Conservation (phyloP, 1,284 basidiomycete species). For the Tilletia horrida region DNA sequence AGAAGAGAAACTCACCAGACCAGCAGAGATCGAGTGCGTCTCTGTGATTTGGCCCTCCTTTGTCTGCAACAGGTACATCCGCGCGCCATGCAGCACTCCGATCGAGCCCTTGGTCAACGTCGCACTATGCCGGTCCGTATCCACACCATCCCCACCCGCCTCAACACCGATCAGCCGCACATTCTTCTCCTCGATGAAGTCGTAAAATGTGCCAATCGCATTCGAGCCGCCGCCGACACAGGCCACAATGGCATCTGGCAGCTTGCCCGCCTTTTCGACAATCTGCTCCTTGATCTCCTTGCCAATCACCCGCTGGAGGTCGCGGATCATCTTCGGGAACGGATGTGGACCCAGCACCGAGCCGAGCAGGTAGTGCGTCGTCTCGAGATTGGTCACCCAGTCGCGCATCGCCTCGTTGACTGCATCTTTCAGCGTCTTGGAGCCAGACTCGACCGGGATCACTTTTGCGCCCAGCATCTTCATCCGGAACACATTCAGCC, state of each 20-base stretch:
- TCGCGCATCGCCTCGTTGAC: constrained; percentile 63
- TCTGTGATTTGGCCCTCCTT: constrained; percentile 86
- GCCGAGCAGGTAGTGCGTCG: constrained; percentile 92
- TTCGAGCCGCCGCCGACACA: constrained; percentile 98
- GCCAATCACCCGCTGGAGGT: constrained; percentile 95
- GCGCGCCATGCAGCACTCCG: constrained; percentile 92
- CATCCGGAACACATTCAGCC: constrained; percentile 95
- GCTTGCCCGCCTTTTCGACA: constrained; percentile 69
- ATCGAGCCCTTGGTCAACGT: constrained; percentile 84
- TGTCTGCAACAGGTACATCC: constrained; percentile 90
- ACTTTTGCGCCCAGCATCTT: constrained; percentile 87
- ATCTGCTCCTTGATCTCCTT: constrained; percentile 90
- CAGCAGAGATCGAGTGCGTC: constrained; percentile 95
- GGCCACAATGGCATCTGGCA: constrained; percentile 90
- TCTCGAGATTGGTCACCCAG: constrained; percentile 88
- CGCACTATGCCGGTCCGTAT: constrained; percentile 83
- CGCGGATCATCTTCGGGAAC: constrained; percentile 96
- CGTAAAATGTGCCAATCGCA: constrained; percentile 70
- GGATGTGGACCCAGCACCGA: constrained; percentile 97
- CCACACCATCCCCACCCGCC: constrained; percentile 67
- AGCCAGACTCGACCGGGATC: constrained; percentile 86
- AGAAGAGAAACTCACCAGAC: constrained; percentile 67
- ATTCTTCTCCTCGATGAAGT: constrained; percentile 45
- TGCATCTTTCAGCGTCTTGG: constrained; percentile 88
- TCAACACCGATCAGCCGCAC: constrained; percentile 53